Base-by-base conservation (phyloP, 2,329 filamentous ascomycete genomes). In the Xylariales sp. region DNA sequence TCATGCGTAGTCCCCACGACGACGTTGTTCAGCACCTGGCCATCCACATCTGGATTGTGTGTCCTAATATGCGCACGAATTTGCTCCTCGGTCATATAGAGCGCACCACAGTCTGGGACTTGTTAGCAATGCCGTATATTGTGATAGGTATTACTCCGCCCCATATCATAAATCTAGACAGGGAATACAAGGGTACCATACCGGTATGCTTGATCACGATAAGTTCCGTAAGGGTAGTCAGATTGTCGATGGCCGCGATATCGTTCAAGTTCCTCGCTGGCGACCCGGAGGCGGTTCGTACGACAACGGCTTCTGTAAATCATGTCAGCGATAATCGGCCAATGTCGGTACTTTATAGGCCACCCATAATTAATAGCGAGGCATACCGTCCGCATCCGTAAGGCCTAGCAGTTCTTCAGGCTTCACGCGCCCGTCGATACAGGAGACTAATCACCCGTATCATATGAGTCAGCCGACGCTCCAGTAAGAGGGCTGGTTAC, bases 121-220 rank as follows among this genome's bases (percentile, higher is more conserved):
- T 39, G 45, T 63, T 30, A 63, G 52, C 43, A 16, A 4, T 8
- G 8, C 14, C 10, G 7, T 30, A 23, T 46, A 5, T 8, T 45
- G 36, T 45, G 39, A 18, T 16, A n/a, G 8, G 8, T 6, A 8
- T 8, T 43, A 5, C 8, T 3, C 23, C 16, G 3, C n/a, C 16
- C 4, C 18, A 7, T 1, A 6, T 16, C 14, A 7, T 30, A 55
- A 6, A 41, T 23, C 6, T 3, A 28, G 18, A 12, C 3, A 3
- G 6, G 5, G 18, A 55, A 14, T 3, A 16, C 10, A 1, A 43
- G 23, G 23, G n/a, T 32, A 10, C 1, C 34, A 32, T 50, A 63
- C 61, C 63, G 7, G 63, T 65, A 45, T 65, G 63, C 18, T 65
- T 65, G 28, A 65, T 53, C 1, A 65, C 63, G 18, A 61, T 65